Conservation (phyloP, 148 eudicot species). For the Rhododendron williamsianum region DNA sequence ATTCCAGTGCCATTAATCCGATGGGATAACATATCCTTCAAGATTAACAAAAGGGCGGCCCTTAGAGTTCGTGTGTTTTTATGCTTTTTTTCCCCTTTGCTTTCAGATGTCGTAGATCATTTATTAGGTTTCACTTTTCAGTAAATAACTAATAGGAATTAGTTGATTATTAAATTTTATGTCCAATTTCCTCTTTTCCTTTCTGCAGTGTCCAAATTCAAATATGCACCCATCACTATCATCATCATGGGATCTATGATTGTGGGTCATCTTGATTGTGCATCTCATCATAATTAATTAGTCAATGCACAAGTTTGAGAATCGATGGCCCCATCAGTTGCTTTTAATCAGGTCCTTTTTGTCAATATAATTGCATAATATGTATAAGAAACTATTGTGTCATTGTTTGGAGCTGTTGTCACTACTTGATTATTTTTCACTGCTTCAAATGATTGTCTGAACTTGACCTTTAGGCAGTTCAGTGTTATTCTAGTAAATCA, state of each 20-base stretch:
- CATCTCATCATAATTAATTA: not conserved
- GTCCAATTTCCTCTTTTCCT: not conserved
- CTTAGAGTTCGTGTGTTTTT: not conserved
- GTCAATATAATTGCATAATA: too few relatives aligned
- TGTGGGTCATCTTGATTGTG: slow-evolving; percentile 8
- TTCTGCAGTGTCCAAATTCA: not conserved
- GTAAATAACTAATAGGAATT: not conserved
- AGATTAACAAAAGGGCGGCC: not conserved
- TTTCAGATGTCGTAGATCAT: not conserved
- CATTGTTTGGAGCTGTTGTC: not conserved
- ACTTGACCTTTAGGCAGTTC: not conserved
- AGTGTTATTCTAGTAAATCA: not conserved
- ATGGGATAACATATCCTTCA: not conserved
- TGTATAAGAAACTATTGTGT: not conserved
- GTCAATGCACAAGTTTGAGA: not conserved
- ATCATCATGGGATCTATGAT: not conserved
- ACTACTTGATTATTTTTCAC: not conserved
- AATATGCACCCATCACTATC: not conserved
- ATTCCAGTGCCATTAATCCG: not conserved
- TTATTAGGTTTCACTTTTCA: not conserved
- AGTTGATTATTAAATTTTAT: not conserved
- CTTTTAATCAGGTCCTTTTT: not conserved
- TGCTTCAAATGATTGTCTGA: not conserved
- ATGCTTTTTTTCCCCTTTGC: not conserved
- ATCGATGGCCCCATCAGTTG: not conserved